These are phyloP conservation scores for Gyrodon lividus DNA, from an alignment of 768 basidiomycete species.

Conservation along the genomic window DNA sequence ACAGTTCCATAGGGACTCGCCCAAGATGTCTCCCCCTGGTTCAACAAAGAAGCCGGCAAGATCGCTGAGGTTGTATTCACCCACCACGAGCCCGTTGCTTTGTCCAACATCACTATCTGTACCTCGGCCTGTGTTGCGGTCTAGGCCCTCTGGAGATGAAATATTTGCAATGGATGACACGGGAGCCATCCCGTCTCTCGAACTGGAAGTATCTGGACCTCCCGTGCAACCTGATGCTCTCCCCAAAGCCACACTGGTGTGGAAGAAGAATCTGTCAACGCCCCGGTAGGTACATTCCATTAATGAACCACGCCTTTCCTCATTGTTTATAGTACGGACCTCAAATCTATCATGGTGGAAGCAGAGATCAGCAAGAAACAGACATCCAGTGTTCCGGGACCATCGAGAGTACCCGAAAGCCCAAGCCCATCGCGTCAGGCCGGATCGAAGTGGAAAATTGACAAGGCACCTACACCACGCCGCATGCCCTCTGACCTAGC, in stretches of 20 bases:
- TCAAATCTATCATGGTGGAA: constrained; percentile 87
- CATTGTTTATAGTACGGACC: constrained; percentile 59
- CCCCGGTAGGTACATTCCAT: constrained; percentile 46
- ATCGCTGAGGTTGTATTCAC: constrained; percentile 5
- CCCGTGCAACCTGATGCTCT: constrained; percentile 12
- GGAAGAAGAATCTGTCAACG: constrained; percentile 45
- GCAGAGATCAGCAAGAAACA: constrained; percentile 40
- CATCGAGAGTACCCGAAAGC: neutral
- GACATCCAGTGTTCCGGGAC: constrained; percentile 3
- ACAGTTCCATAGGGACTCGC: constrained; percentile 25
- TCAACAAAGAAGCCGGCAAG: constrained; percentile 13
- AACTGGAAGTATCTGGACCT: constrained; percentile 16
- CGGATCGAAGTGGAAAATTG: constrained; percentile 7
- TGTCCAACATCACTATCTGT: constrained; percentile 13
- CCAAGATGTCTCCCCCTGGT: constrained; percentile 33
- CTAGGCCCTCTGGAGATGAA: constrained; percentile 49
- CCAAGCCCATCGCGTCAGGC: neutral
- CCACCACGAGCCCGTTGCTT: constrained; percentile 23
- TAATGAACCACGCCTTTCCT: constrained; percentile 11
- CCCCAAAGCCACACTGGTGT: constrained; percentile 35
- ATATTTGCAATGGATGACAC: constrained; percentile 84
- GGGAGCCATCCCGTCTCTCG: constrained; percentile 38
- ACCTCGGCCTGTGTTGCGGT: constrained; percentile 4
- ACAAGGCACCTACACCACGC: constrained; percentile 6
- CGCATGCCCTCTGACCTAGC: constrained; percentile 9